These are phyloP conservation scores for Sarcocystis neurona DNA, from an alignment of 169 alveolate species.

Conservation along the genomic window DNA sequence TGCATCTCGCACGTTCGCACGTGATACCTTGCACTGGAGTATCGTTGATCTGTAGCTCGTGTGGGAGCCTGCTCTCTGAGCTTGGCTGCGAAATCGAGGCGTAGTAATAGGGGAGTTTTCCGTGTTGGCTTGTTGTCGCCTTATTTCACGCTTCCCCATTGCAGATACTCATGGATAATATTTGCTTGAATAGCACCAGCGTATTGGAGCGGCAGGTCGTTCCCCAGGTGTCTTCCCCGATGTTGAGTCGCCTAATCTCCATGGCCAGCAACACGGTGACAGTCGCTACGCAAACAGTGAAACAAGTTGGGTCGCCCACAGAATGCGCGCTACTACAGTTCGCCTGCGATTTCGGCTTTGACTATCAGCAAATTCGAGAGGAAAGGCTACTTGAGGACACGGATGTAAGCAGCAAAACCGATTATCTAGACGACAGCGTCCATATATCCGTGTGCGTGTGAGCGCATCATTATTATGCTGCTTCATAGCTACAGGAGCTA, in stretches of 20 bases:
- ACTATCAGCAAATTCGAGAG: conserved; percentile 64
- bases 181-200: conserved; percentile 4
- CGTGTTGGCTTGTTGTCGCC: background rate
- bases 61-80: too few species aligned
- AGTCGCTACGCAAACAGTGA: background rate
- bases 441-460: too few species aligned
- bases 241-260: background rate
- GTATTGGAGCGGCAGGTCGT: conserved; percentile 9
- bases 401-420: background rate
- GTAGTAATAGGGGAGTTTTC: too few species aligned
- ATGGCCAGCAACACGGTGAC: conserved; percentile 1
- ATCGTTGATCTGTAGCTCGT: too few species aligned
- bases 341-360: conserved; percentile 69
- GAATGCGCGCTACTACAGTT: conserved; percentile 84
- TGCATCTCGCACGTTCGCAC: too few species aligned
- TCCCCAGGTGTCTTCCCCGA: background rate
- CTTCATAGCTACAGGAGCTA: too few species aligned
- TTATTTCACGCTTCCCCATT: background rate
- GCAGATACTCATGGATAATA: conserved; percentile 10
- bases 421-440: too few species aligned
- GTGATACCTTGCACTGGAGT: too few species aligned
- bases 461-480: too few species aligned
- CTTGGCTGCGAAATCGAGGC: too few species aligned
- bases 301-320: conserved; percentile 67
- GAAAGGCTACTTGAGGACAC: background rate